Evolutionary conservation across 2,329 filamentous ascomycete genomes (phyloP).

Genomic region (Bretziella fagacearum): DNA sequence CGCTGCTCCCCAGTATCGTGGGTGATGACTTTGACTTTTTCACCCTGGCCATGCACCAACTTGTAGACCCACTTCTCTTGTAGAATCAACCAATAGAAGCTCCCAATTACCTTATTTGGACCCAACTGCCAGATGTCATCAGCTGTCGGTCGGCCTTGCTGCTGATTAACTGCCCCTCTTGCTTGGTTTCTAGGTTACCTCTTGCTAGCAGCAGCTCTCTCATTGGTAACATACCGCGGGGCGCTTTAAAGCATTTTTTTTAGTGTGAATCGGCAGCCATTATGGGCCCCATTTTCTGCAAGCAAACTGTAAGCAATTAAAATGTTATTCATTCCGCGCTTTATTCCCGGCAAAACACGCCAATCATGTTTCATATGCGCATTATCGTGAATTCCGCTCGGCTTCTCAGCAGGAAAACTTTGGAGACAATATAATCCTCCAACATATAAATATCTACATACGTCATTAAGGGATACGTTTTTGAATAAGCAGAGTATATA

Average conservation of each 20-base stretch:
- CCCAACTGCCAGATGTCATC: conserved; percentile 1
- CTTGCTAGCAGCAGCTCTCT: neutral
- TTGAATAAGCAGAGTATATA: too few species aligned
- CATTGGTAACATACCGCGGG: neutral
- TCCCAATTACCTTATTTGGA: neutral
- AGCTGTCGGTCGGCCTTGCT: neutral
- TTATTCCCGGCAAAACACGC: neutral
- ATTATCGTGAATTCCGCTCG: neutral
- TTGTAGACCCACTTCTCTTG: neutral
- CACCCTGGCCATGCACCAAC: neutral
- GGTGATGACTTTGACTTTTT: conserved; percentile 13
- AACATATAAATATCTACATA: too few species aligned
- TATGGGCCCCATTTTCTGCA: too few species aligned
- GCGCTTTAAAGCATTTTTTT: too few species aligned
- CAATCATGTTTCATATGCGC: neutral
- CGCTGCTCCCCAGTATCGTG: conserved; percentile 7
- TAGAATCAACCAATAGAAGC: neutral
- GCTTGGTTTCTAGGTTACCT: neutral
- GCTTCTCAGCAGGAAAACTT: too few species aligned
- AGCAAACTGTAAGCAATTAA: neutral
- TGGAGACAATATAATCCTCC: neutral
- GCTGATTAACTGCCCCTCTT: neutral
- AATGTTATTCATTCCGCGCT: neutral
- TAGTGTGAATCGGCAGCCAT: too few species aligned
- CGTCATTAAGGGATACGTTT: too few species aligned